Evolutionary conservation across 768 basidiomycete genomes (phyloP).

Genomic region (Coprinopsis cinerea): DNA sequence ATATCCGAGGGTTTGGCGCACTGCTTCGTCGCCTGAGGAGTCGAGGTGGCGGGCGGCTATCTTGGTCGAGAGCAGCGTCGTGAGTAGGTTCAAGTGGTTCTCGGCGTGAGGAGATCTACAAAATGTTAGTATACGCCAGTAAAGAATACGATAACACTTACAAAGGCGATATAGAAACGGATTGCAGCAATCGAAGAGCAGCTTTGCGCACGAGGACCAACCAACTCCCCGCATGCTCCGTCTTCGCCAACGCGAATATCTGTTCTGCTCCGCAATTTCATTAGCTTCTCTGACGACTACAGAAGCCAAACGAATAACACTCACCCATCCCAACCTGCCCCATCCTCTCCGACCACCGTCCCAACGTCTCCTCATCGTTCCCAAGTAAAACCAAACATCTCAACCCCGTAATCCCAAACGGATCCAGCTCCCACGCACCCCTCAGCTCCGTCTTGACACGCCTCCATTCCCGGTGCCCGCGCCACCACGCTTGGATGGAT

Average conservation of each 20-base stretch:
- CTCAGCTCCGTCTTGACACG: constrained; percentile 41
- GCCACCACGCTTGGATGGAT: constrained; percentile 67
- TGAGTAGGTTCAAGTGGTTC: constrained; percentile 46
- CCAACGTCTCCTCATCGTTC: constrained; percentile 40
- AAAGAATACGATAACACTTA: constrained; percentile 25
- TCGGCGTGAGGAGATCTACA: constrained; percentile 43
- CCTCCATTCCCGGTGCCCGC: constrained; percentile 40
- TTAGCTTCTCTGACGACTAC: not conserved
- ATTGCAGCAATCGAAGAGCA: constrained; percentile 43
- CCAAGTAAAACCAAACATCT: constrained; percentile 63
- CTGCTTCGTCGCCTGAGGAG: constrained; percentile 23
- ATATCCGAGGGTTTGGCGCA: constrained; percentile 35
- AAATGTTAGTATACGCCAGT: not conserved
- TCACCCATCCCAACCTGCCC: constrained; percentile 24
- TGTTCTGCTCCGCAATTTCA: constrained; percentile 23
- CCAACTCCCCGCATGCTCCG: constrained; percentile 44
- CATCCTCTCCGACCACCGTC: constrained; percentile 39
- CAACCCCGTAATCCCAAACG: constrained; percentile 48
- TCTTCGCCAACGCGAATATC: constrained; percentile 33
- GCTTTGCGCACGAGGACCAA: constrained; percentile 50
- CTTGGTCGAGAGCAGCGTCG: constrained; percentile 34
- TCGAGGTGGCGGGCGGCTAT: constrained; percentile 22
- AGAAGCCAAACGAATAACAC: constrained; percentile 1
- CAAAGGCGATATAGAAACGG: constrained; percentile 44
- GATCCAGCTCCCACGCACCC: constrained; percentile 44